Base-by-base conservation (phyloP, 2,329 filamentous ascomycete species). In the Mariannaea elegans region DNA sequence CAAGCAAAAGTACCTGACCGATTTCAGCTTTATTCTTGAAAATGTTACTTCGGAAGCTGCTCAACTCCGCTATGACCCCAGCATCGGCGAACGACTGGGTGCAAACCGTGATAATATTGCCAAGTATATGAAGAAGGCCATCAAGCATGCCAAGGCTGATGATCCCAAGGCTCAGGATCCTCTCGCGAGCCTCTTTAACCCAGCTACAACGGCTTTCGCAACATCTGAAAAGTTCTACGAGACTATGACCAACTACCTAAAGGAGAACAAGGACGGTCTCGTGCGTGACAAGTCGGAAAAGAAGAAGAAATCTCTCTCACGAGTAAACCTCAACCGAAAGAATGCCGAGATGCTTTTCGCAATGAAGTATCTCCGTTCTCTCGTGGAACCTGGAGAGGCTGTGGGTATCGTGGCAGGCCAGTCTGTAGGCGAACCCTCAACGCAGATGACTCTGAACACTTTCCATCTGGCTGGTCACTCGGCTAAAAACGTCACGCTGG, bases 391-490 rank as follows among this genome's bases (percentile, higher is more conserved):
- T 24, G 95, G 95, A 44, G 96, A 99, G 80, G 94, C 95, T 23
- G 94, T 99, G 23, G 95, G 95, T 66, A 96, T 99, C 64, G 92
- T 99, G 59, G 96, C 96, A 49, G 94, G 94, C 9, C 95, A 99
- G 78, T 98, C 94, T 29, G 89, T 99, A 39, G 95, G 95, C 73
- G 96, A 99, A 74, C 95, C 96, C 8, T 97, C 94, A 2, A 99
- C 95, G 10, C 95, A 99, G 77, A 99, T 99, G 96, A 99, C 96
- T 7, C 82, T 99, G 55, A 99, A 99, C 80, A 99, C 96, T 24
- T 99, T 99, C 87, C 95, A 99, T 85, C 92, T 99, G 86, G 95
- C 95, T 77, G 95, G 95, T 73, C 94, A 98, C 82, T 94, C 95
- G 18, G 90, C 95, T 27, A 98, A 97, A 84, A 99, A 99, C 85